A percentile compares a stretch with the other conserved stretches of the same genome.
Evolutionary conservation across 2,329 filamentous ascomycete species (phyloP).

Genomic region (Pseudocercospora pini-densiflorae): DNA sequence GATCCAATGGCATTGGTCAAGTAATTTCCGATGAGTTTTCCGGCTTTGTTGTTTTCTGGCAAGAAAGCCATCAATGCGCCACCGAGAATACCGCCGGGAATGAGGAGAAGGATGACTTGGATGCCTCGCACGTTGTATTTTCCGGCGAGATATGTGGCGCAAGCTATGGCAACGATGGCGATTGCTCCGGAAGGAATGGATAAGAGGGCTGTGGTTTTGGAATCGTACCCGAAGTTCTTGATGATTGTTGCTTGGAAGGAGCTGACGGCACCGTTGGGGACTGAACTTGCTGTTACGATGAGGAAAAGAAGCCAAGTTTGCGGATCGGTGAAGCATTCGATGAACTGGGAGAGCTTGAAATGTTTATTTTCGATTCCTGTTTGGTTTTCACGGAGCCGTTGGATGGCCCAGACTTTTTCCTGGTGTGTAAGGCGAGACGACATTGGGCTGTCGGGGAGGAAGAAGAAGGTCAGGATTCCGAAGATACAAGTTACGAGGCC

Average conservation of each 20-base stretch:
- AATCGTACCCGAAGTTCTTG: constrained; percentile 38
- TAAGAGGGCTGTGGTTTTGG: constrained; percentile 38
- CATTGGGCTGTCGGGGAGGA: constrained; percentile 40
- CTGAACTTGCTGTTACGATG: constrained; percentile 38
- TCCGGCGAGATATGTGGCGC: constrained; percentile 33
- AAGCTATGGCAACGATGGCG: constrained; percentile 45
- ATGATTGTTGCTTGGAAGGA: constrained; percentile 43
- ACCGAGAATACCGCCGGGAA: constrained; percentile 37
- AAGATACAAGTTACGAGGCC: constrained; percentile 49
- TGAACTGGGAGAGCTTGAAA: constrained; percentile 53
- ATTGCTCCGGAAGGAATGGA: constrained; percentile 64
- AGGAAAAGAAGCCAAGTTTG: constrained; percentile 51
- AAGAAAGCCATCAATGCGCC: constrained; percentile 39
- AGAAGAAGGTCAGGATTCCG: constrained; percentile 38
- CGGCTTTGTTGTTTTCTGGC: constrained; percentile 47
- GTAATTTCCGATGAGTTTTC: constrained; percentile 48
- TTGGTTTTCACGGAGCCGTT: constrained; percentile 52
- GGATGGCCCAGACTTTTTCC: constrained; percentile 41
- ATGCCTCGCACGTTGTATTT: constrained; percentile 37
- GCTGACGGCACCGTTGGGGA: constrained; percentile 50
- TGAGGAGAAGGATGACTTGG: constrained; percentile 34
- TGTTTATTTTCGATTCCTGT: constrained; percentile 58
- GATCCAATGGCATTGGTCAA: constrained; percentile 46
- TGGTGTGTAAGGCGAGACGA: constrained; percentile 33
- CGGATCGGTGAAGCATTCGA: constrained; percentile 51